Evolutionary conservation across 345 rosid genomes (phyloP).

Genomic region (Hypericum androsaemum): DNA sequence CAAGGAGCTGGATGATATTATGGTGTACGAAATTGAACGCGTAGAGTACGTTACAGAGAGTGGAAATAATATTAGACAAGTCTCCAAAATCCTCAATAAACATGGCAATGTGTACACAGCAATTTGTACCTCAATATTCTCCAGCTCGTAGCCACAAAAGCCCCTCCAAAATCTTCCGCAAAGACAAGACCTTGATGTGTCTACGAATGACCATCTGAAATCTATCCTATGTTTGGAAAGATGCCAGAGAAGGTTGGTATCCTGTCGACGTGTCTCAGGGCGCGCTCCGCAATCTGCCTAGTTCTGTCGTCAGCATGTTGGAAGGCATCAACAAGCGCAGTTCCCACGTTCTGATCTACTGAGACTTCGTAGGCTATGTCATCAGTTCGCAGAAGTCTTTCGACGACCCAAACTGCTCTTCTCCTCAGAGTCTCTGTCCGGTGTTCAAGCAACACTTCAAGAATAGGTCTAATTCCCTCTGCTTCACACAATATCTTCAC

Average conservation of each 20-base stretch:
- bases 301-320: constrained; percentile 83
- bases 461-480: constrained; percentile 60
- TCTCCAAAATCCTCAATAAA: constrained; percentile 17
- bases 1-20: too few species aligned
- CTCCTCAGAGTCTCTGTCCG: constrained; percentile 58
- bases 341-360: constrained; percentile 60
- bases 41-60: background rate
- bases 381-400: constrained; percentile 70
- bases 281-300: constrained; percentile 79
- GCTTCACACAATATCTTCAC: constrained; percentile 48
- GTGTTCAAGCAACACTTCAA: constrained; percentile 60
- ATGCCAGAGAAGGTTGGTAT: constrained; percentile 92
- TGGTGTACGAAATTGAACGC: too few species aligned
- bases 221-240: constrained; percentile 48
- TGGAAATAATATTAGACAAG: constrained; percentile 6
- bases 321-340: constrained; percentile 88
- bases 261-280: constrained; percentile 75
- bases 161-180: background rate
- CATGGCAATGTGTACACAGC: constrained; percentile 19
- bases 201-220: constrained; percentile 4
- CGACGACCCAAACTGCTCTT: constrained; percentile 80
- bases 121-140: constrained; percentile 15
- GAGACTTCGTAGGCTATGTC: constrained; percentile 68
- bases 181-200: constrained; percentile 11
- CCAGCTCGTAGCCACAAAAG: constrained; percentile 15